Evolutionary conservation across 345 rosid species (phyloP), one percentile per base, ranked within the genome.

Genomic region (Heritiera fomes): DNA sequence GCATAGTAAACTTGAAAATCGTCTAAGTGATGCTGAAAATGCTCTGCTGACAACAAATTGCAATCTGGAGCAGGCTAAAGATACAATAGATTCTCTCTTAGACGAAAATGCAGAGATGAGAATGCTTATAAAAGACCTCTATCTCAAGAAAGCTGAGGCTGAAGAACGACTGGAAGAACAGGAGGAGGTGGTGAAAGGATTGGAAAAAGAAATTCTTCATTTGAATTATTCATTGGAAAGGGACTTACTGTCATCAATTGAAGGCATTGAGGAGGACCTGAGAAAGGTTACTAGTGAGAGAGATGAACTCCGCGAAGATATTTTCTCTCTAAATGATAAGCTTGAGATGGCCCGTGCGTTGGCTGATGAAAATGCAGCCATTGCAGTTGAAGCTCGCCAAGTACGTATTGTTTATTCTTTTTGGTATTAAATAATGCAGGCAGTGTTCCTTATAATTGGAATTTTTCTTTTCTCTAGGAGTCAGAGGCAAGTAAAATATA

Each of bases 341-440:
- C 90, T 93, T 80, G 90, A 86, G 73, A 77, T 91, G 90, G 91
- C 92, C 68, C 84, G 83, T 85, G 89, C 89, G 73, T 58, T 88
- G 80, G 97, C 90, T 79, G 98, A 95, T 84, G 98, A 93, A 89
- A 91, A 91, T 4, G 98, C 91, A 86, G 98, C 98, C 79, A 81
- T 88, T 68, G 89, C 97, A 6, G 83, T 84, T 77, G 98, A 93
- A 87, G 92, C 97, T 65, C 91, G 91, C 20, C 98, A 91, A 93
- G 98, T 91, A 79, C 50, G 76, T 60, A 45, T 46, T 20, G 38
- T 53, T 72, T 75, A 18, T 62, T 70, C 30, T 28, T 66, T 41
- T 38, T 66, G 14, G 17, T 12, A 18, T 32, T 56, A 45, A 69
- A 66, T 49, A 70, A 55, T 47, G 40, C 56, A 71, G 75, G 62